phyloP scores from a whole-genome alignment of 1,284 basidiomycete genomes.

The Cutaneotrichosporon spelunceum region DNA sequence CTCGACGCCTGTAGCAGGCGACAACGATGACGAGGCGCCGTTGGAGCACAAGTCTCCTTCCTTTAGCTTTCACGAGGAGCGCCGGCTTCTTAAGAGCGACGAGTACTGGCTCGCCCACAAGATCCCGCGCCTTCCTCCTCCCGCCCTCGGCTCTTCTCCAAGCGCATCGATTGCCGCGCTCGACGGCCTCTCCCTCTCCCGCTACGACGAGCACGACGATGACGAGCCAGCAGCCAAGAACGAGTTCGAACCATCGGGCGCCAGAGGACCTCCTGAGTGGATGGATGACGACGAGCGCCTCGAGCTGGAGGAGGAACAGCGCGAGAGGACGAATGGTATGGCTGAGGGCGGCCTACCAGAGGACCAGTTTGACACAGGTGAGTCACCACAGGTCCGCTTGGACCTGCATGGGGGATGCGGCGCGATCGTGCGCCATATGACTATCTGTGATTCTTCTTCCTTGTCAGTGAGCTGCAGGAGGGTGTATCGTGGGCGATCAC shows the following conservation, averaged over 20 bases:
- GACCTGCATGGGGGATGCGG: background rate
- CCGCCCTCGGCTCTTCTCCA: constrained; percentile 25
- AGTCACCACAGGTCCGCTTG: constrained; percentile 14
- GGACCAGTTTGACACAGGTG: constrained; percentile 23
- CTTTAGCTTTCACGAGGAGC: constrained; percentile 51
- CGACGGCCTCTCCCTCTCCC: background rate
- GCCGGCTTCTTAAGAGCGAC: constrained; percentile 46
- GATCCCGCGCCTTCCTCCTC: constrained; percentile 42
- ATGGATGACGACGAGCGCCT: constrained; percentile 42
- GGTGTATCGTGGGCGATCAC: background rate
- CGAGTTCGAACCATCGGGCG: constrained; percentile 31
- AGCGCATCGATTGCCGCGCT: background rate
- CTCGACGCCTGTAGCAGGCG: background rate
- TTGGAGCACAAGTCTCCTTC: constrained; percentile 40
- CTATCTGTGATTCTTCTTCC: background rate
- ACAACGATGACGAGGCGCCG: constrained; percentile 14
- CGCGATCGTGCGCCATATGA: background rate
- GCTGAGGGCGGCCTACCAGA: background rate
- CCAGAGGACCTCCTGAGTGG: constrained; percentile 29
- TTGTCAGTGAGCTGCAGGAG: no score
- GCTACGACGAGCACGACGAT: background rate
- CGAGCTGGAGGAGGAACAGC: constrained; percentile 42
- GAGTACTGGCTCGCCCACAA: constrained; percentile 50
- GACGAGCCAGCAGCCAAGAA: constrained; percentile 20
- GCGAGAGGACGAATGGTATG: constrained; percentile 27